Evolutionary conservation across 768 basidiomycete genomes (phyloP), one percentile per base, ranked within the genome.

Genomic region (Pulveroboletus sp.): DNA sequence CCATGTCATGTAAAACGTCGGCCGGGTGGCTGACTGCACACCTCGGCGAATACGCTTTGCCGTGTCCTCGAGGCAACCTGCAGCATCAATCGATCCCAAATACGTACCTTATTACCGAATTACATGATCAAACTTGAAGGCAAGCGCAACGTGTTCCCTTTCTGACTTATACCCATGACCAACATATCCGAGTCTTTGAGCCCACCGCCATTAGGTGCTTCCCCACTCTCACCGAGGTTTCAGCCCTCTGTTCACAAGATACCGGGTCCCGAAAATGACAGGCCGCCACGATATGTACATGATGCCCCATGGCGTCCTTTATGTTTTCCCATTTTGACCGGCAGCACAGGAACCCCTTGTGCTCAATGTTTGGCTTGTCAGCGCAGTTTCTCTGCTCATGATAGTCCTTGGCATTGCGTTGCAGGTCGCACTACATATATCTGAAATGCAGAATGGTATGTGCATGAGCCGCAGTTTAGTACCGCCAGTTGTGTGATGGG

Each of bases 191-290:
- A 29, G 27, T 2, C 9, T 11, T 29, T 29, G 27, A 29, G 27
- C 12, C 27, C 27, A 29, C 27, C 27, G 5, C 27, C 27, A 29
- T 29, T 29, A 11, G 27, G 27, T 2, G 8, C 19, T n/a, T 41
- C 47, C 24, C 59, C 57, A 5, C 47, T 50, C 21, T 72, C 72
- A 2, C 63, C 66, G 43, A 66, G 67, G 50, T 76, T 74, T 56
- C 71, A 69, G 48, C 74, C 74, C 38, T 74, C 76, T 2, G 71
- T 73, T 2, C 69, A 79, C 43, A 63, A 75, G 23, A 80, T 82
- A 55, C 81, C 80, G 13, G 66, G 76, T 2, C 73, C 74, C 25
- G 58, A 58, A 21, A 45, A 60, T 14, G 60, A 67, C 42, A 68
- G 68, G 11, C 68, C 74, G 13, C 66, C 70, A 25, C 72, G 69